Evolutionary conservation across 345 rosid genomes (phyloP).

Genomic region (Acer campestre): DNA sequence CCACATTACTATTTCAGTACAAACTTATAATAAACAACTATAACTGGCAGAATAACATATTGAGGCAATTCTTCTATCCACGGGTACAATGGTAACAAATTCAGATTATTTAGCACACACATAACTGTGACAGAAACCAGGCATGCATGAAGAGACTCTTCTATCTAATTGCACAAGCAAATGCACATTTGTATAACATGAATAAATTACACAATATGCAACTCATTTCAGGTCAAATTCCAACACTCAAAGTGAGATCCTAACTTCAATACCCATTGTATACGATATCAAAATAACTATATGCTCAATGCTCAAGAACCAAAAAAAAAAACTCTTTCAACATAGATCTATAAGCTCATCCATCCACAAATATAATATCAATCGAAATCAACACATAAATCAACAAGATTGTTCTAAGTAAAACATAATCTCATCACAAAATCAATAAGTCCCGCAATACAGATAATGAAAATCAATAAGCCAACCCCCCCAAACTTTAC

Average conservation of each 20-base stretch:
- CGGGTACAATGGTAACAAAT: too few relatives aligned
- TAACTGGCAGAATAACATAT: neutral
- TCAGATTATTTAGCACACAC: neutral
- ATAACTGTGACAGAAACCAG: neutral
- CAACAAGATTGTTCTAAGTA: constrained; percentile 11
- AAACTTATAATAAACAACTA: neutral
- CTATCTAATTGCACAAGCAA: neutral
- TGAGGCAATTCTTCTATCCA: neutral
- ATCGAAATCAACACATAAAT: constrained; percentile 25
- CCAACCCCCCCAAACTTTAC: constrained; percentile 27
- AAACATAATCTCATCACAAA: constrained; percentile 14
- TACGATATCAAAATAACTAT: constrained; percentile 11
- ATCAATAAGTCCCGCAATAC: constrained; percentile 1
- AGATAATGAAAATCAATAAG: constrained; percentile 11
- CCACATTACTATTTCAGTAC: neutral
- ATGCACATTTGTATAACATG: neutral
- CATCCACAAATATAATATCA: constrained; percentile 5
- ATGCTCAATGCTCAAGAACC: constrained; percentile 22
- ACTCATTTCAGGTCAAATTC: neutral
- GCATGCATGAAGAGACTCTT: neutral
- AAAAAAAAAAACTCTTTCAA: constrained; percentile 26
- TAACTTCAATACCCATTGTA: constrained; percentile 14
- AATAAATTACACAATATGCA: neutral
- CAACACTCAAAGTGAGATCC: constrained; percentile 28
- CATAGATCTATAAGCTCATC: constrained; percentile 36